These are phyloP conservation scores for Neostapfia colusana DNA, from an alignment of 176 grass and related monocot species.

Conservation along the genomic window DNA sequence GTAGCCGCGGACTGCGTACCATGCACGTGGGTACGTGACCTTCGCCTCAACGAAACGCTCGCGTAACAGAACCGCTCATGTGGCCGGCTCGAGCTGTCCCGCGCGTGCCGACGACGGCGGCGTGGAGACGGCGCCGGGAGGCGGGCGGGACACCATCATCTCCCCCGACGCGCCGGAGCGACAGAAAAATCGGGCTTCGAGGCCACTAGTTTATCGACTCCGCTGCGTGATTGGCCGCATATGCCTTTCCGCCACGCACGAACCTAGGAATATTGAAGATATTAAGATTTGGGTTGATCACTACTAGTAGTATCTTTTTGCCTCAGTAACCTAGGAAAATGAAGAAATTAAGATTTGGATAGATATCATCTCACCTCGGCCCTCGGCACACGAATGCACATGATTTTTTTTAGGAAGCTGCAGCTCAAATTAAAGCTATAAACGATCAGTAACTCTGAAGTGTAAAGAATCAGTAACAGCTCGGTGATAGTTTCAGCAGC, in stretches of 20 bases:
- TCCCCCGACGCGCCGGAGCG: constrained; percentile 18
- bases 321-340: neutral
- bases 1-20: no score
- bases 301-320: neutral
- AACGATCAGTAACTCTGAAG: neutral
- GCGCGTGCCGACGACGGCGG: constrained; percentile 7
- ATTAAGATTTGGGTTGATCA: neutral
- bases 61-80: neutral
- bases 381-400: neutral
- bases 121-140: constrained; percentile 29
- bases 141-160: constrained; percentile 44
- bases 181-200: neutral
- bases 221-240: constrained; percentile 21
- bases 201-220: constrained; percentile 21
- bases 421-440: neutral
- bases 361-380: constrained; percentile 9
- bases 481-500: neutral
- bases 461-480: neutral
- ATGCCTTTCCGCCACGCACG: neutral
- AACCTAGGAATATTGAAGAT: neutral
- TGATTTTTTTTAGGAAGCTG: neutral
- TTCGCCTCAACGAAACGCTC: neutral
- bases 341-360: constrained; percentile 4
- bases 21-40: neutral
- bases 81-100: constrained; percentile 5